Evolutionary conservation across 192 early-diverging fungal species (phyloP).

Genomic region (Coemansia sp.): DNA sequence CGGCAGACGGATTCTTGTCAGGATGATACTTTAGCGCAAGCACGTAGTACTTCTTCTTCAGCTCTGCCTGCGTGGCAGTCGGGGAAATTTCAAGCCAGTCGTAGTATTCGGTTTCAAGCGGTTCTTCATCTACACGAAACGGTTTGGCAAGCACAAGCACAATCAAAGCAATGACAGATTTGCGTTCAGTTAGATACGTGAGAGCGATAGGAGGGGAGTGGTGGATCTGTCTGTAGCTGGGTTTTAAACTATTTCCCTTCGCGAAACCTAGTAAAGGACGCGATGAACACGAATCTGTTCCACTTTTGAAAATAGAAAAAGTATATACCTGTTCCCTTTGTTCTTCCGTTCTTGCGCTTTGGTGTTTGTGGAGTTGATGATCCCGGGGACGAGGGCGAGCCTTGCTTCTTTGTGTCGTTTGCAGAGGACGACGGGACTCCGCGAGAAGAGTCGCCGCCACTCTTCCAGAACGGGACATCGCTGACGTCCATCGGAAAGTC

Average conservation of each 20-base stretch:
- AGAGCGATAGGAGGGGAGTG: too few species aligned
- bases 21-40: slow-evolving; percentile 61
- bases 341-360: slow-evolving; percentile 38
- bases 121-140: slow-evolving; percentile 61
- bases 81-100: slow-evolving; percentile 77
- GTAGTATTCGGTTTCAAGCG: slow-evolving; percentile 86
- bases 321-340: slow-evolving; percentile 42
- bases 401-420: slow-evolving; percentile 7
- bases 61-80: slow-evolving; percentile 74
- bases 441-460: slow-evolving; percentile 1
- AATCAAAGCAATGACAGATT: not conserved
- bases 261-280: not conserved
- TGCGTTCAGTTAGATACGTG: not conserved
- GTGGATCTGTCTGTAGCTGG: not conserved
- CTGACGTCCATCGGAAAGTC: slow-evolving; percentile 53
- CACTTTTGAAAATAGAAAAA: not conserved
- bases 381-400: not conserved
- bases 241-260: not conserved
- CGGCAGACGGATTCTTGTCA: slow-evolving; percentile 58
- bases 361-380: slow-evolving; percentile 23
- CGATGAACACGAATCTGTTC: not conserved
- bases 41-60: slow-evolving; percentile 89
- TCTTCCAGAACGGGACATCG: slow-evolving; percentile 55
- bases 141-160: too few species aligned
- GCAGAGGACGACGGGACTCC: slow-evolving; percentile 10